A percentile compares a stretch with the other conserved stretches of the same genome.
Conservation (phyloP, 2,329 filamentous ascomycete species). For the Dactylella cylindrospora region DNA sequence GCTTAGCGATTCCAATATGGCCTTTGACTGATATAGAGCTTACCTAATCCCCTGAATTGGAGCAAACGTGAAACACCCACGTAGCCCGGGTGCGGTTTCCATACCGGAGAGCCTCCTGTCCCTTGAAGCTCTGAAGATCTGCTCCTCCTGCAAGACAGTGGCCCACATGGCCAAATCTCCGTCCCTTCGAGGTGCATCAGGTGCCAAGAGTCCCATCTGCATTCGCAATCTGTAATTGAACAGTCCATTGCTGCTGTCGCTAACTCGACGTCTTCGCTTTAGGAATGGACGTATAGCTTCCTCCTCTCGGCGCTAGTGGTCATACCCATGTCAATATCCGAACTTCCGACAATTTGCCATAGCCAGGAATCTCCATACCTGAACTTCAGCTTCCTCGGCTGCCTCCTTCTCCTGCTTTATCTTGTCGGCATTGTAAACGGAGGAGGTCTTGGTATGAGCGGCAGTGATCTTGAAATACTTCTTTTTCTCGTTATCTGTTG, state of each 20-base stretch:
- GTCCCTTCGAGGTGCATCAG: slow-evolving; percentile 25
- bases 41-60: slow-evolving; percentile 37
- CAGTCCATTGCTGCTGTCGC: slow-evolving; percentile 34
- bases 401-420: slow-evolving; percentile 30
- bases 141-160: slow-evolving; percentile 23
- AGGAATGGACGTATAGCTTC: slow-evolving; percentile 27
- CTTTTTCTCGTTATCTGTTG: slow-evolving; percentile 42
- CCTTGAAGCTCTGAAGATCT: slow-evolving; percentile 20
- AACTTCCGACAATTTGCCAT: too few relatives aligned
- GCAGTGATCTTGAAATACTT: slow-evolving; percentile 41
- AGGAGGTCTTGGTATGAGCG: slow-evolving; percentile 31
- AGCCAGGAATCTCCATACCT: slow-evolving; percentile 17
- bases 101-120: slow-evolving; percentile 39
- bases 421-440: slow-evolving; percentile 40
- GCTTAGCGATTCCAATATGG: too few relatives aligned
- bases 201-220: slow-evolving; percentile 37
- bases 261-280: slow-evolving; percentile 31
- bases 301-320: slow-evolving; percentile 40
- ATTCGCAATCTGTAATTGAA: slow-evolving; percentile 41
- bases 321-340: too few relatives aligned
- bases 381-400: slow-evolving; percentile 35
- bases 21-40: neutral
- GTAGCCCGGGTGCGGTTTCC: slow-evolving; percentile 28
- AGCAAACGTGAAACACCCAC: slow-evolving; percentile 35
- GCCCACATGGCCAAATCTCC: slow-evolving; percentile 34